Evolutionary conservation across 2,329 filamentous ascomycete species (phyloP).

Genomic region (Aspergillus texensis): DNA sequence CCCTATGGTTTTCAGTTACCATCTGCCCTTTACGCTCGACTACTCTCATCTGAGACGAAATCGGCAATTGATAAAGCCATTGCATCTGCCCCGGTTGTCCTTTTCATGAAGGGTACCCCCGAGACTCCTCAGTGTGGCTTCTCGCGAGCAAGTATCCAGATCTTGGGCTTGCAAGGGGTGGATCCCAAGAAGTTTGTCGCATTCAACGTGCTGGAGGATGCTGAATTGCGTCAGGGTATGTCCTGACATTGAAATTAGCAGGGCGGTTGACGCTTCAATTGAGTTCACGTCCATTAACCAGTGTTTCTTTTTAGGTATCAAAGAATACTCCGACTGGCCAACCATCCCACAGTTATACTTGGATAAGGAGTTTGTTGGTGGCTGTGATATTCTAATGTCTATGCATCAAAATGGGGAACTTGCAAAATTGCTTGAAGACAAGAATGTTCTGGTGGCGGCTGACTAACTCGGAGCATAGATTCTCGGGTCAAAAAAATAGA

Average conservation of each 20-base stretch:
- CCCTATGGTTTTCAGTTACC: constrained; percentile 41
- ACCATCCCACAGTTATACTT: constrained; percentile 97
- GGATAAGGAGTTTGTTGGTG: constrained; percentile 92
- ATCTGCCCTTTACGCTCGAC: constrained; percentile 51
- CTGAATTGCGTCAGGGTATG: constrained; percentile 78
- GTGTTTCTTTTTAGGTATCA: constrained; percentile 70
- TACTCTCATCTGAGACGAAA: constrained; percentile 78
- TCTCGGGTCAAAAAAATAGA: no score
- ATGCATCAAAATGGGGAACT: constrained; percentile 98
- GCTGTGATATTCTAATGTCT: constrained; percentile 93
- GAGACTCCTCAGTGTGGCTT: constrained; percentile 96
- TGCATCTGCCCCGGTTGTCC: constrained; percentile 81
- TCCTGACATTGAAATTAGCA: constrained; percentile 7
- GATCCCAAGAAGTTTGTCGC: constrained; percentile 96
- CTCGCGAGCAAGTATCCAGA: constrained; percentile 91
- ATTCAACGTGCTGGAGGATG: constrained; percentile 94
- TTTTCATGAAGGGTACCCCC: constrained; percentile 99
- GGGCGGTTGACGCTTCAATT: neutral
- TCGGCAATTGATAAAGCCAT: constrained; percentile 90
- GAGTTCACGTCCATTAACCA: constrained; percentile 6
- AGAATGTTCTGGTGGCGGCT: constrained; percentile 75
- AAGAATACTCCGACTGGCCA: constrained; percentile 99
- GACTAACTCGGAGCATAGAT: constrained; percentile 40
- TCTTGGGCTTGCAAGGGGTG: constrained; percentile 90
- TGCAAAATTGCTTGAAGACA: constrained; percentile 88